Conservation (phyloP, 176 grass and related monocot genomes). For the Tillandsia fasciculata region DNA sequence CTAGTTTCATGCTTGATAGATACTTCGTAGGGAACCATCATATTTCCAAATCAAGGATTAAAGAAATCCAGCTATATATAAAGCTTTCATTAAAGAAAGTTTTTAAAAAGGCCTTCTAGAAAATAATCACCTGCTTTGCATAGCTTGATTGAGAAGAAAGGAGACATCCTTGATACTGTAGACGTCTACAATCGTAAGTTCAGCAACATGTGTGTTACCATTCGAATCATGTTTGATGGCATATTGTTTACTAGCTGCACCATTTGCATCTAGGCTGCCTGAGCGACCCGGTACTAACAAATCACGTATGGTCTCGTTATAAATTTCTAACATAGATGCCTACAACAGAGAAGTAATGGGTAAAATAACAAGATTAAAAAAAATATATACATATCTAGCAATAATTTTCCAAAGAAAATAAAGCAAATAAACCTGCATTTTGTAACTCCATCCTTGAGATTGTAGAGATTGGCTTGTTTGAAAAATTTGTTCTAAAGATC, state of each 20-base stretch:
- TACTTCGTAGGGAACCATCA: too few relatives aligned
- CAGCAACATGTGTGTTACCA: slow-evolving; percentile 69
- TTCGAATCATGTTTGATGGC: slow-evolving; percentile 70
- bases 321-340: slow-evolving; percentile 95
- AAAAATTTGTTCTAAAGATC: slow-evolving; percentile 92
- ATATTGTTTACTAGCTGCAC: slow-evolving; percentile 39
- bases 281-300: slow-evolving; percentile 42
- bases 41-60: too few relatives aligned
- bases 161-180: slow-evolving; percentile 53
- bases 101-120: neutral
- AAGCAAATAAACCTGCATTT: slow-evolving; percentile 53
- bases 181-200: slow-evolving; percentile 65
- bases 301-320: slow-evolving; percentile 93
- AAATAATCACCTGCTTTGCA: slow-evolving; percentile 59
- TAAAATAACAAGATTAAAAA: neutral
- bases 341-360: slow-evolving; percentile 21
- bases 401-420: neutral
- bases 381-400: neutral
- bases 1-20: too few relatives aligned
- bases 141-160: slow-evolving; percentile 57
- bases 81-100: neutral
- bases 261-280: slow-evolving; percentile 26
- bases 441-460: slow-evolving; percentile 86
- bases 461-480: slow-evolving; percentile 48
- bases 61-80: neutral